Percentiles rank a stretch among this genome's conserved stretches.
These are phyloP conservation scores for Tubosaeta sp. DNA, from an alignment of 768 basidiomycete genomes.

Conservation along the genomic window DNA sequence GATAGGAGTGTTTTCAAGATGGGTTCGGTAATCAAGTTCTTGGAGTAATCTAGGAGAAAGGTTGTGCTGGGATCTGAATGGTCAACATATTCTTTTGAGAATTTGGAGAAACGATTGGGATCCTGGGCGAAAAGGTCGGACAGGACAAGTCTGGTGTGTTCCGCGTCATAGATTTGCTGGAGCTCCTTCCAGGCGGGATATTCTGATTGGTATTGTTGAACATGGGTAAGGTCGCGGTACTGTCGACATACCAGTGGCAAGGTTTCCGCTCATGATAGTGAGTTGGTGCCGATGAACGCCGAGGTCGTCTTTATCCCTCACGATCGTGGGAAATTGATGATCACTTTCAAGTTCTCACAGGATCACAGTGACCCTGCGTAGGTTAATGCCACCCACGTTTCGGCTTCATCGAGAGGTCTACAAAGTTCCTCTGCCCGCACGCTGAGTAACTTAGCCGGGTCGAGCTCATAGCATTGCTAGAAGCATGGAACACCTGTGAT, in stretches of 20 bases:
- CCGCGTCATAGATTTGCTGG: conserved; percentile 72
- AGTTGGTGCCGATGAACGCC: conserved; percentile 4
- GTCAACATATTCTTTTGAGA: conserved; percentile 73
- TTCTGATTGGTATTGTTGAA: conserved; percentile 42
- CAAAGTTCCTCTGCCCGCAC: no score
- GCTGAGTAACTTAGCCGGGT: no score
- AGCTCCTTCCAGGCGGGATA: conserved; percentile 91
- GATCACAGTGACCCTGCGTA: no score
- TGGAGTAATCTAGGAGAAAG: conserved; percentile 94
- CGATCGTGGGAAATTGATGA: no score
- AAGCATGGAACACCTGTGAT: no score
- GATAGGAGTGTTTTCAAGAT: conserved; percentile 73
- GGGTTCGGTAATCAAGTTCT: conserved; percentile 88
- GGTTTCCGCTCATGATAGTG: conserved; percentile 54
- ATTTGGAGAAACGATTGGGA: conserved; percentile 80
- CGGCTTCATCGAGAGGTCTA: no score
- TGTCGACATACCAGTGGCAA: conserved; percentile 48
- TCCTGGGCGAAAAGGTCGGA: conserved; percentile 92
- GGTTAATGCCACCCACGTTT: no score
- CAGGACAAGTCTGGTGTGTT: conserved; percentile 72
- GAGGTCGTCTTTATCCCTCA: no score
- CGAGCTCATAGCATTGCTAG: no score
- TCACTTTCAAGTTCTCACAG: no score
- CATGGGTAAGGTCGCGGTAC: not conserved
- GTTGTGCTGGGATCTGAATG: conserved; percentile 62